Evolutionary conservation across 352 stramenopile species (phyloP).

Genomic region (Phytopythium helicoides): DNA sequence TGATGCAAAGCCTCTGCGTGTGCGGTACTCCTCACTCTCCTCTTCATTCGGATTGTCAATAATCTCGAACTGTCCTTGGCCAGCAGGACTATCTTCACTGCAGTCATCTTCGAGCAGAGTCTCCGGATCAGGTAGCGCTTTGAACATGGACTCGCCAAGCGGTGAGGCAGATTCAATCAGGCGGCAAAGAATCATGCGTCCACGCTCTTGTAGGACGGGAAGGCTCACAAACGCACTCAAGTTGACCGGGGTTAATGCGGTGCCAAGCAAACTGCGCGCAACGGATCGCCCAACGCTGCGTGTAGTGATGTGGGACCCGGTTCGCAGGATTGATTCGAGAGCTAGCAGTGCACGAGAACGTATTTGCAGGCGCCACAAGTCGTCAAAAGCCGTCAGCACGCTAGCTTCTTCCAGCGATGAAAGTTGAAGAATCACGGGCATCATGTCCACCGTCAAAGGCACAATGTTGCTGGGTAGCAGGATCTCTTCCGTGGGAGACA

Average conservation of each 20-base stretch:
- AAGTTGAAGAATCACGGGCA: slow-evolving; percentile 81
- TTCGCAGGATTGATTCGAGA: slow-evolving; percentile 70
- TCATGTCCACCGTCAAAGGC: slow-evolving; percentile 66
- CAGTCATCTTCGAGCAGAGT: slow-evolving; percentile 3
- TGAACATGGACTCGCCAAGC: slow-evolving; percentile 78
- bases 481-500: slow-evolving; percentile 81
- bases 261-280: slow-evolving; percentile 47
- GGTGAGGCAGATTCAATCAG: slow-evolving; percentile 84
- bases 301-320: slow-evolving; percentile 42
- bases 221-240: slow-evolving; percentile 75
- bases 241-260: slow-evolving; percentile 60
- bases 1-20: slow-evolving; percentile 74
- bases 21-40: slow-evolving; percentile 69
- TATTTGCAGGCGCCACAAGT: slow-evolving; percentile 82
- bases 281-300: slow-evolving; percentile 36
- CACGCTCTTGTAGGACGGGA: slow-evolving; percentile 73
- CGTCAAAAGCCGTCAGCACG: slow-evolving; percentile 65
- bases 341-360: slow-evolving; percentile 78
- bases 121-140: slow-evolving; percentile 56
- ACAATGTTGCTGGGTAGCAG: slow-evolving; percentile 48
- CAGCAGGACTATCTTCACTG: background rate
- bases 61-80: slow-evolving; percentile 13
- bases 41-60: slow-evolving; percentile 66
- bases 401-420: slow-evolving; percentile 70
- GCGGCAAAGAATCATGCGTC: slow-evolving; percentile 80